Evolutionary conservation across 2,329 filamentous ascomycete species (phyloP), one percentile per base, ranked within the genome.

Genomic region (Microcyclospora pomicola): DNA sequence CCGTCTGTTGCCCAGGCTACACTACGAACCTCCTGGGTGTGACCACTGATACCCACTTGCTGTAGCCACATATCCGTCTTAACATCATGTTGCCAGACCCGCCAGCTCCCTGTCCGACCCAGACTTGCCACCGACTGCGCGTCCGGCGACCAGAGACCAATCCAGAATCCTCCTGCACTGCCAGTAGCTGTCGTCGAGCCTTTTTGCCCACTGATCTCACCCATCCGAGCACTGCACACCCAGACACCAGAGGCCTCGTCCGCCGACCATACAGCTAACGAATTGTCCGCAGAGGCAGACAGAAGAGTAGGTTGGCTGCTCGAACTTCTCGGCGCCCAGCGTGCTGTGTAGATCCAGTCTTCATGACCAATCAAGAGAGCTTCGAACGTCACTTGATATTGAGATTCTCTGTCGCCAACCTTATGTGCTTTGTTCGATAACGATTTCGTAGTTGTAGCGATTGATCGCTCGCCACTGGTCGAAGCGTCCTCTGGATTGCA

Each of bases 91-190:
- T 72, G 69, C 91, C 91, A 98, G 38, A 80, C 65, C 44, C 91
- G 72, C 91, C 91, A 98, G 57, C 86, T 91, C 19, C 91, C 91
- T 0, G 88, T 96, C 31, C 88, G 75, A 1, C 88, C 85, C 13
- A 98, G 72, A 43, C 84, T 87, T 4, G 82, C 79, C 11, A 95
- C 79, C 1, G 75, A 75, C 12, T 67, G 65, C 7, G 83, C 84
- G 46, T 79, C 69, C 2, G 85, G 83, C 5, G 82, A 81, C 91
- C 91, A 98, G 1, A 96, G 69, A 1, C 87, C 88, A 10, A 82
- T 86, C 88, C 91, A 98, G 59, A 96, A 95, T 0, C 91, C 91
- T 44, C 91, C 91, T 1, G 86, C 85, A 58, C 87, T 95, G 34
- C 91, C 91, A 0, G 91, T 98, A 0, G 91, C 91, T 3, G 88